Percentiles rank a stretch among this genome's conserved stretches.
Evolutionary conservation across 768 basidiomycete species (phyloP).

Genomic region (Lactifluus rugatus): DNA sequence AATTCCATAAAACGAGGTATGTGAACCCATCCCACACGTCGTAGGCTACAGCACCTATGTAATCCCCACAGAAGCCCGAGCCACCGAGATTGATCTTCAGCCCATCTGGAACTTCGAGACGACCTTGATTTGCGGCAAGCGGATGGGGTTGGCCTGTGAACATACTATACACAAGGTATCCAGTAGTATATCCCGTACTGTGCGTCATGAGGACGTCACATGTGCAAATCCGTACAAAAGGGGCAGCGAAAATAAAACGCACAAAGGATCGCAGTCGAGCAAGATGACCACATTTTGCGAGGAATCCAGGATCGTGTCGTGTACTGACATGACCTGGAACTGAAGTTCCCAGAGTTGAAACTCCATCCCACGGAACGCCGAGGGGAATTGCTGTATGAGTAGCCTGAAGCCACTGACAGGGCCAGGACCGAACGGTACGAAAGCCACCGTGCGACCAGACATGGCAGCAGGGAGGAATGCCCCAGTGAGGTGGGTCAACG

Average conservation of each 20-base stretch:
- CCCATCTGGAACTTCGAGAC: background rate
- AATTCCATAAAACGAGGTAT: background rate
- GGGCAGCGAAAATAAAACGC: background rate
- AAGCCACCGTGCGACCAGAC: background rate
- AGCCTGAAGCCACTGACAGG: background rate
- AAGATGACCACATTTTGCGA: background rate
- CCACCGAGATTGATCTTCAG: background rate
- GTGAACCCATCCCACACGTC: background rate
- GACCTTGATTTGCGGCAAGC: background rate
- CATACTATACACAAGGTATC: background rate
- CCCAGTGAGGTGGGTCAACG: background rate
- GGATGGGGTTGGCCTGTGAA: background rate
- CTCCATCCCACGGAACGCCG: background rate
- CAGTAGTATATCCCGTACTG: background rate
- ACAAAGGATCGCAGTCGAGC: background rate
- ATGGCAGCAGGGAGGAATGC: background rate
- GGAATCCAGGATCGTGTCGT: background rate
- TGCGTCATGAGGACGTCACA: background rate
- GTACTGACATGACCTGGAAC: background rate
- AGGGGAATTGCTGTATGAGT: background rate
- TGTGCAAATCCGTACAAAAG: background rate
- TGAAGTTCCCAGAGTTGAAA: background rate
- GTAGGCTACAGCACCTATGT: background rate
- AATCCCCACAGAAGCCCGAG: background rate
- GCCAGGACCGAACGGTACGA: background rate